Percentiles rank a stretch among this genome's conserved stretches.
Conservation (phyloP, 2,329 filamentous ascomycete species). For the Phialemonium atrogriseum region DNA sequence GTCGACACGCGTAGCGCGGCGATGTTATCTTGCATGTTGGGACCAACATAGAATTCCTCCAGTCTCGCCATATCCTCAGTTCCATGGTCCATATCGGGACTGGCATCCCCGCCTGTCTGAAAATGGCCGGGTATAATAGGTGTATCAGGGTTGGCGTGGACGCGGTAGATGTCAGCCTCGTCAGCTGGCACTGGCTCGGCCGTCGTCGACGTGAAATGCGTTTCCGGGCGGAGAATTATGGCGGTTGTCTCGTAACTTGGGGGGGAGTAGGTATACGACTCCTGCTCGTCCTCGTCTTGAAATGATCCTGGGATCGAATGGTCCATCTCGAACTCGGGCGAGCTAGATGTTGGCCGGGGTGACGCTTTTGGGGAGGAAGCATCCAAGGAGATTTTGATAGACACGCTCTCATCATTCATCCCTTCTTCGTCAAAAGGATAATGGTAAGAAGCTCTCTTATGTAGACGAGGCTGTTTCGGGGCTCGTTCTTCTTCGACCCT, state of each 20-base stretch:
- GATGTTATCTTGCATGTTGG: conserved; percentile 23
- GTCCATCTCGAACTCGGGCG: conserved; percentile 13
- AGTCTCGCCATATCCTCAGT: conserved; percentile 16
- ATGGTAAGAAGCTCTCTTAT: conserved; percentile 34
- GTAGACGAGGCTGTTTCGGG: conserved; percentile 19
- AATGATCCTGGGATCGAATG: conserved; percentile 6
- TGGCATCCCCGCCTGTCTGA: no score
- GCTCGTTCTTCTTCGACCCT: conserved; percentile 2
- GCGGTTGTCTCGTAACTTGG: conserved; percentile 34
- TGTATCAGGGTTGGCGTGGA: no score
- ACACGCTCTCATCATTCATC: conserved; percentile 25
- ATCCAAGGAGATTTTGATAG: conserved; percentile 33
- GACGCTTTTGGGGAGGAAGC: conserved; percentile 15
- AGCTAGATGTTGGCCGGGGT: conserved; percentile 17
- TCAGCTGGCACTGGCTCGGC: no score
- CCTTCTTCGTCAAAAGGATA: conserved; percentile 41
- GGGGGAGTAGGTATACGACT: conserved; percentile 27
- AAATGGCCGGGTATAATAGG: no score
- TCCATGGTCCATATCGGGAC: no score
- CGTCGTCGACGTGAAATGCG: conserved; percentile 28
- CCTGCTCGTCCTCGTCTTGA: conserved; percentile 29
- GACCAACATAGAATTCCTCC: conserved; percentile 23
- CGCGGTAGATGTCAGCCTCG: no score
- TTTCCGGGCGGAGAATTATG: conserved; percentile 38
- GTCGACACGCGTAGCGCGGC: conserved; percentile 23